phyloP scores from a whole-genome alignment of 352 stramenopile species.

The Stephanocyclus meneghinianus region DNA sequence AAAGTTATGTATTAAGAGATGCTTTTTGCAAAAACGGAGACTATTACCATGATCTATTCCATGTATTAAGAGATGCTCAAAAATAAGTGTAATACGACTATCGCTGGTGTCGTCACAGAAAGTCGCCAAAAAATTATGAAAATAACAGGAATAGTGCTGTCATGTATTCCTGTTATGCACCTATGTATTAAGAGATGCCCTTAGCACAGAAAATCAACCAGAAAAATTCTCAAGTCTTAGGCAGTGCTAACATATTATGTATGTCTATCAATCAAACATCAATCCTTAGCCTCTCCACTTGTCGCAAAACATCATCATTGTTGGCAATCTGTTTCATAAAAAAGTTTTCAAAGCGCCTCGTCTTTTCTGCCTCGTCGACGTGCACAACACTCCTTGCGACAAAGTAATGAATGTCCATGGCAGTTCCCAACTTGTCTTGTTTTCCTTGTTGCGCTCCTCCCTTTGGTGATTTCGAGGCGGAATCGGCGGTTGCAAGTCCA shows the following conservation, averaged over 20 bases:
- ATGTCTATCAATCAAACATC: slow-evolving; percentile 31
- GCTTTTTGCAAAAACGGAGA: too few species aligned
- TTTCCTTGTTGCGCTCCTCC: slow-evolving; percentile 1
- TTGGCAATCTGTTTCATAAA: slow-evolving; percentile 76
- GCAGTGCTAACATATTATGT: not conserved
- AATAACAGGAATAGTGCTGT: too few species aligned
- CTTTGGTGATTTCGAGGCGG: not conserved
- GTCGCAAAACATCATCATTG: slow-evolving; percentile 68
- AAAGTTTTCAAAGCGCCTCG: slow-evolving; percentile 78
- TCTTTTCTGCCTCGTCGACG: slow-evolving; percentile 78
- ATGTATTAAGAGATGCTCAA: too few species aligned
- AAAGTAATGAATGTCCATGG: slow-evolving; percentile 80
- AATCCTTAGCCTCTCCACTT: slow-evolving; percentile 56
- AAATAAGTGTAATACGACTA: too few species aligned
- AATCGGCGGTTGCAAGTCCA: not conserved
- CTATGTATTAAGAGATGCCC: too few species aligned
- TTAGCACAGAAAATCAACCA: too few species aligned
- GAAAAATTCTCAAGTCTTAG: too few species aligned
- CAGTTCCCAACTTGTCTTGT: slow-evolving; percentile 48
- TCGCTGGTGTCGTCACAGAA: too few species aligned
- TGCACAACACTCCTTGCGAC: slow-evolving; percentile 65
- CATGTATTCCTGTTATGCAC: too few species aligned
- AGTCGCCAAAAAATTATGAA: too few species aligned
- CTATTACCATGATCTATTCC: too few species aligned
- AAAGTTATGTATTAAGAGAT: too few species aligned